These are phyloP conservation scores for Saccharomycopsis schoenii DNA, from an alignment of 805 yeast genomes.

Conservation along the genomic window DNA sequence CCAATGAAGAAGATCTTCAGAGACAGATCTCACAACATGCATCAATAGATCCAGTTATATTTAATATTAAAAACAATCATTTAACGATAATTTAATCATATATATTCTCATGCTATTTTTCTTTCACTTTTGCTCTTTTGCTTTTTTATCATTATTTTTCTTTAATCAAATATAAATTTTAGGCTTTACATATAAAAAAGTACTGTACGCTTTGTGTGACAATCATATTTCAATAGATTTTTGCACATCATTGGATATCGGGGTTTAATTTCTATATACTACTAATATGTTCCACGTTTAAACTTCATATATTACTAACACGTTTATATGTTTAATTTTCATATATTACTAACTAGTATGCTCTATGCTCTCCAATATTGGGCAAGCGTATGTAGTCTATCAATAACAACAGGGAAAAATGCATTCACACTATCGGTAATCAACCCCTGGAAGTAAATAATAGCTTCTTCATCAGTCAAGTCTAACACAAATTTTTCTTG, in stretches of 20 bases:
- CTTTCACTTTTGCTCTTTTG: neutral
- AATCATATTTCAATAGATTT: no score
- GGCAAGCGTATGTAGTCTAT: constrained; percentile 87
- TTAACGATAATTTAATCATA: neutral
- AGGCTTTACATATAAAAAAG: neutral
- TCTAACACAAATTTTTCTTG: constrained; percentile 91
- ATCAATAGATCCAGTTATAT: neutral
- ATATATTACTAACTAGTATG: neutral
- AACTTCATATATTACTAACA: no score
- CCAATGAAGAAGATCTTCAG: constrained; percentile 18
- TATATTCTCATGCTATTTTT: neutral
- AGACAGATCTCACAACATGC: constrained; percentile 10
- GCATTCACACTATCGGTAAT: constrained; percentile 94
- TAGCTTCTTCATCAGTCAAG: constrained; percentile 93
- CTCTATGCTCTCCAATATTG: constrained; percentile 89
- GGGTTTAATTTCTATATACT: no score
- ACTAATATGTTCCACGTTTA: no score
- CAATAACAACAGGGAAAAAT: constrained; percentile 87
- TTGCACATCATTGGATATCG: no score
- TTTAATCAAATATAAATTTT: neutral
- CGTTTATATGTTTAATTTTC: no score
- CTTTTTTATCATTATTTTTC: neutral
- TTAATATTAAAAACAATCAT: neutral
- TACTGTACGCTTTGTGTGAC: no score
- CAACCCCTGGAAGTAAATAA: constrained; percentile 84